Conservation (phyloP, 768 basidiomycete genomes). For the Rhodotorula kratochvilovae region DNA sequence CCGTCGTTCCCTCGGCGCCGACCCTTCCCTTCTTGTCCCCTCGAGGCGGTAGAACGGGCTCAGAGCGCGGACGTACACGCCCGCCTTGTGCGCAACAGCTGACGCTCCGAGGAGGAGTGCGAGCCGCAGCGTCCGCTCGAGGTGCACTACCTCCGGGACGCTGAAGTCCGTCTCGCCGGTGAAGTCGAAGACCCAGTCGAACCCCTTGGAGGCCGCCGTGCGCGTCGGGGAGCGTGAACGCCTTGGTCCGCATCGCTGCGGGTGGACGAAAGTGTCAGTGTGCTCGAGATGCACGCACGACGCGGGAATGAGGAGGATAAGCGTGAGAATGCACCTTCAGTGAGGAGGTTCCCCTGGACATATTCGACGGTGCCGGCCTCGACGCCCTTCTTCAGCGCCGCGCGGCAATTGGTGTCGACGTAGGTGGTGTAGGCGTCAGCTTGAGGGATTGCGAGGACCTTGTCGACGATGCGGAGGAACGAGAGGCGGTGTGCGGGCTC, state of each 20-base stretch:
- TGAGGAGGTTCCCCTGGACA: slow-evolving; percentile 29
- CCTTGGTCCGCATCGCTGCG: slow-evolving; percentile 3
- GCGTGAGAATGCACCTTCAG: background rate
- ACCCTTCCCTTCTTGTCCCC: slow-evolving; percentile 22
- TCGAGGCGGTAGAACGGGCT: slow-evolving; percentile 16
- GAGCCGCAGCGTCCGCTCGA: slow-evolving; percentile 32
- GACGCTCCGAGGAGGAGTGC: slow-evolving; percentile 17
- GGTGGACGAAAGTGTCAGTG: no score
- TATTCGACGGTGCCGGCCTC: slow-evolving; percentile 16
- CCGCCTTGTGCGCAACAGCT: slow-evolving; percentile 7
- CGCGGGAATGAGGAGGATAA: no score
- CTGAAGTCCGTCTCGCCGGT: slow-evolving; percentile 29
- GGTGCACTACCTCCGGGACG: slow-evolving; percentile 22
- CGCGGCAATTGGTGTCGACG: background rate
- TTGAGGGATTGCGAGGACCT: slow-evolving; percentile 10
- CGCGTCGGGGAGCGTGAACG: slow-evolving; percentile 18
- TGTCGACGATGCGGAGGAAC: slow-evolving; percentile 29
- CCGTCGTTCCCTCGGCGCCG: slow-evolving; percentile 2
- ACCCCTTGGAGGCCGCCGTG: slow-evolving; percentile 17
- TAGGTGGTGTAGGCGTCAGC: slow-evolving; percentile 28
- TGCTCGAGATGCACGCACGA: no score
- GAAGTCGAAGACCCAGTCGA: slow-evolving; percentile 31
- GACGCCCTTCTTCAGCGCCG: slow-evolving; percentile 2
- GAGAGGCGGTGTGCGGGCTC: background rate
- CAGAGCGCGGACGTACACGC: slow-evolving; percentile 19